Conservation (phyloP, 2,329 filamentous ascomycete genomes). For the Emergomyces orientalis region DNA sequence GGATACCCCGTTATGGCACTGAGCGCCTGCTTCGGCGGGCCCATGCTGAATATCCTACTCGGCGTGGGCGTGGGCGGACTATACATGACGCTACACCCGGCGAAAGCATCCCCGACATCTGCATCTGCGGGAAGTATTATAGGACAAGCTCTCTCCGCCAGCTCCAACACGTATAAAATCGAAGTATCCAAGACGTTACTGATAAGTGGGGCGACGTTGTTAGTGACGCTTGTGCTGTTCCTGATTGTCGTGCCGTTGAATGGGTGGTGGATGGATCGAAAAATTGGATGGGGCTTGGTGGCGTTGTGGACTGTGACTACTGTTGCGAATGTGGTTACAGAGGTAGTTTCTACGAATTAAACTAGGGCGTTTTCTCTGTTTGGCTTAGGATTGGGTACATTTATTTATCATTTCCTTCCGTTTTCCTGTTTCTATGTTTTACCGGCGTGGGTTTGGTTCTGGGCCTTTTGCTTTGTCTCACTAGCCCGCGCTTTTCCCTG, state of each 20-base stretch:
- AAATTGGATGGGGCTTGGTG: constrained; percentile 73
- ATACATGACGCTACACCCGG: constrained; percentile 76
- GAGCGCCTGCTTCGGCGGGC: constrained; percentile 93
- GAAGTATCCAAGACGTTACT: constrained; percentile 76
- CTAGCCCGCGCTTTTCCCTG: neutral
- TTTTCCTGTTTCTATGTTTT: neutral
- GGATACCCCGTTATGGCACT: constrained; percentile 95
- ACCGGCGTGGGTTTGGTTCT: neutral
- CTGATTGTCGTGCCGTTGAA: constrained; percentile 76
- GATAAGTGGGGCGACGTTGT: constrained; percentile 72
- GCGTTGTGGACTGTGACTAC: constrained; percentile 74
- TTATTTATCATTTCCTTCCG: neutral
- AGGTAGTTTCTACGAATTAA: constrained; percentile 42
- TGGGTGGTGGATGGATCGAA: constrained; percentile 72
- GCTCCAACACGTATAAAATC: constrained; percentile 60
- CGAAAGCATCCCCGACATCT: constrained; percentile 65
- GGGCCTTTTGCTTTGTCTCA: neutral
- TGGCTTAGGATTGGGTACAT: neutral
- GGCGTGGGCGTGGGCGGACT: constrained; percentile 87
- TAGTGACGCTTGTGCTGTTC: constrained; percentile 69
- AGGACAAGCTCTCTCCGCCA: constrained; percentile 7
- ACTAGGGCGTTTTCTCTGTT: neutral
- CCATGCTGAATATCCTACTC: constrained; percentile 93
- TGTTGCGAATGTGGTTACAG: constrained; percentile 68
- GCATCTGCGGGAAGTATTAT: constrained; percentile 4